phyloP scores from a whole-genome alignment of 495 filamentous ascomycete species.

The Physcia stellaris region DNA sequence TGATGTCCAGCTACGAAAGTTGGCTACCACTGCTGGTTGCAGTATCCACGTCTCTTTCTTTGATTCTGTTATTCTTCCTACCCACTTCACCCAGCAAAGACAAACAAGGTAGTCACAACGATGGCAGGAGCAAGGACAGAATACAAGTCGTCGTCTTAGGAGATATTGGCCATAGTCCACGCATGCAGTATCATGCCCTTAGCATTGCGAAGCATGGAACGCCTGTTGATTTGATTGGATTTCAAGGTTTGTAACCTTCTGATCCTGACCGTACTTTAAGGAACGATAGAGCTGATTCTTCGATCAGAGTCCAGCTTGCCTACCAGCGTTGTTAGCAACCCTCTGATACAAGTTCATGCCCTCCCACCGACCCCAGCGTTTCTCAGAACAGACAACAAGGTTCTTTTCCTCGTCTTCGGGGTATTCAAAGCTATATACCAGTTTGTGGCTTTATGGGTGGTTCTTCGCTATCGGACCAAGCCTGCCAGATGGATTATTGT shows the following conservation, averaged over 20 bases:
- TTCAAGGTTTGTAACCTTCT: slow-evolving; percentile 62
- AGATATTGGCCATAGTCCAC: slow-evolving; percentile 88
- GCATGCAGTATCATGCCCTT: slow-evolving; percentile 97
- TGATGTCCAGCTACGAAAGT: slow-evolving; percentile 7
- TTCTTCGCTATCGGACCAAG: slow-evolving; percentile 58
- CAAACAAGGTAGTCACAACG: too few relatives aligned
- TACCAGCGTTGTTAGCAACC: too few relatives aligned
- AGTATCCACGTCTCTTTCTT: slow-evolving; percentile 33
- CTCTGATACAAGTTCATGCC: slow-evolving; percentile 52
- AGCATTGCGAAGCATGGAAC: slow-evolving; percentile 79
- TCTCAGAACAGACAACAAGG: slow-evolving; percentile 51
- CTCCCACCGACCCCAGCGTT: slow-evolving; percentile 46
- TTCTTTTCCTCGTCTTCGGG: slow-evolving; percentile 66
- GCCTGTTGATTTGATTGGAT: slow-evolving; percentile 75
- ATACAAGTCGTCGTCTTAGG: slow-evolving; percentile 91
- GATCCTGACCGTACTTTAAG: too few relatives aligned
- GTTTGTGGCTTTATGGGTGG: slow-evolving; percentile 48
- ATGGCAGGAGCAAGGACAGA: too few relatives aligned
- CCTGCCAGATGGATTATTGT: slow-evolving; percentile 72
- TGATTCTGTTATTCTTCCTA: slow-evolving; percentile 35
- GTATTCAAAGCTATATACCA: slow-evolving; percentile 85
- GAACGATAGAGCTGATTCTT: too few relatives aligned
- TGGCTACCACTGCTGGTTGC: slow-evolving; percentile 23
- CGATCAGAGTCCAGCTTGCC: too few relatives aligned
- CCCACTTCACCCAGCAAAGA: too few relatives aligned